Conservation (phyloP, 441 rosid genomes). For the Populus hybrid region DNA sequence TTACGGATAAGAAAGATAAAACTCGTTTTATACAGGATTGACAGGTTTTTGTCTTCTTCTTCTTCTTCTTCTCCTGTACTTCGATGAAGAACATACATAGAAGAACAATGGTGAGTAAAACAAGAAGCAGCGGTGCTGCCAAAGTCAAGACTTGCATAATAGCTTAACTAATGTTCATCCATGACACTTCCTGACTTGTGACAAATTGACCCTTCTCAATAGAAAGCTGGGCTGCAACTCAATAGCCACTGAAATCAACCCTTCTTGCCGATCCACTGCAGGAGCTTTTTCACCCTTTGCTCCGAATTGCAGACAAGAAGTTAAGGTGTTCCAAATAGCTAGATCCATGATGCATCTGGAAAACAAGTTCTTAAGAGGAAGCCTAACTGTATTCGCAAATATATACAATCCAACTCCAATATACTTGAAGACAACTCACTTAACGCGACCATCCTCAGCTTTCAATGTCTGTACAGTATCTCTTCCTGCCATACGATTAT, state of each 20-base stretch:
- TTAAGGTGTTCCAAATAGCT: conserved; percentile 90
- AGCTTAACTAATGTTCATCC: conserved; percentile 20
- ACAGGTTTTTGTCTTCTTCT: not conserved
- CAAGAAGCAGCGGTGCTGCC: not conserved
- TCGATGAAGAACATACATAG: not conserved
- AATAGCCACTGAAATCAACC: conserved; percentile 86
- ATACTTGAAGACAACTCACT: conserved; percentile 36
- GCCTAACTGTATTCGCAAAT: no score
- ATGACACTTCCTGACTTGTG: conserved; percentile 65
- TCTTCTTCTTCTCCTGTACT: not conserved
- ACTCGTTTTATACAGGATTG: not conserved
- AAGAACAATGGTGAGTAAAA: not conserved
- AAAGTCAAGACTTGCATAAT: not conserved
- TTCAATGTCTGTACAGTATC: conserved; percentile 31
- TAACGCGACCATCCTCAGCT: conserved; percentile 71
- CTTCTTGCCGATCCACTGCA: conserved; percentile 78
- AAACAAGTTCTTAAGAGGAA: not conserved
- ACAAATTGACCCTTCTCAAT: conserved; percentile 69
- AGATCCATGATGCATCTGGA: conserved; percentile 87
- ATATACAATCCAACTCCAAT: not conserved
- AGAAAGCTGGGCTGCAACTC: conserved; percentile 96
- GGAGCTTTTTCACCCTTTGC: conserved; percentile 46
- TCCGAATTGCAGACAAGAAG: conserved; percentile 65
- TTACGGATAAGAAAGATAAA: not conserved
- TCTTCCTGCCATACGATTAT: no score